Base-by-base conservation (phyloP, 2,329 filamentous ascomycete genomes). In the Colletotrichum gloeosporioides region DNA sequence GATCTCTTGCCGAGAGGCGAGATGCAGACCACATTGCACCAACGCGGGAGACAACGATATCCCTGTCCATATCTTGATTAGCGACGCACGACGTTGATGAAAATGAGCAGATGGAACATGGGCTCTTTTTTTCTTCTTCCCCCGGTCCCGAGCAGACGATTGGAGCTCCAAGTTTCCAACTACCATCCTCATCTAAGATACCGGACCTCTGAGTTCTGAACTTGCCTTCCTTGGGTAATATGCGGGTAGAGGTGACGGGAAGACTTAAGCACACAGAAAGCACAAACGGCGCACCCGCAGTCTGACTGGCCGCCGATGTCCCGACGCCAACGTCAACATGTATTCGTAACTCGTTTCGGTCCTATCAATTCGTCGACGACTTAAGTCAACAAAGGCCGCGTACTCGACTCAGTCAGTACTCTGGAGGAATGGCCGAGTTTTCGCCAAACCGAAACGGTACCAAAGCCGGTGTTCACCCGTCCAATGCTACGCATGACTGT, bases 51-150 rank as follows among this genome's bases (percentile, higher is more conserved):
- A 55, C 71, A 74, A 57, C 71, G 59, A 32, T 63, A 70, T 65
- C 71, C 71, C 66, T 74, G 66, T 36, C 44, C 55, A 12, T 27
- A 70, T 57, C 25, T 64, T 74, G 71, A 74, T 74, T 70, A 66
- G 71, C 59, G 59, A 59, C 32, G 59, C 66, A 64, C 66, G 39
- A 74, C n/a, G 65, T 70, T 70, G 57, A 74, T 74, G 66, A 74
- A 49, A 74, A 74, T 74, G 66, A 74, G 71, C 66, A 70, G 39
- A 69, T 57, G 66, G 71, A 70, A 70, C 71, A 70, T 70, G 71
- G 66, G 32, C 66, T 39, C 15, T 36, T 36, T 16, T 36, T 36
- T 36, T 36, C 15, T 16, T 36, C 36, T 16, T 15, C 8, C 36
- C 36, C 36, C 15, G 15, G 8, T 39, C 36, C 36, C 36, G 27